These are phyloP conservation scores for Fusarium azukiicola DNA, from an alignment of 2,329 filamentous ascomycete genomes.

Conservation along the genomic window DNA sequence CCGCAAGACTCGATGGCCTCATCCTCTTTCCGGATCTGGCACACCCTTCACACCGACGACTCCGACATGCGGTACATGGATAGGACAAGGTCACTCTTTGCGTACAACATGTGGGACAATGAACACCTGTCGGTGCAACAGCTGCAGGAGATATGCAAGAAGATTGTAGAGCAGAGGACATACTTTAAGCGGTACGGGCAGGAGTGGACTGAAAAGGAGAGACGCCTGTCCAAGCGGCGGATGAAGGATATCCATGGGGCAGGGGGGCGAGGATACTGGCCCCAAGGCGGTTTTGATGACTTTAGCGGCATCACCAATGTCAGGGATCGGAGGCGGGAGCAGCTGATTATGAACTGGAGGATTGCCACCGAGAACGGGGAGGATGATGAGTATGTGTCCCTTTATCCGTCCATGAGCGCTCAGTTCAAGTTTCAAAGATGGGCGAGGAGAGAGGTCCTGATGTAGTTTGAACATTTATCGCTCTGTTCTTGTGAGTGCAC, in stretches of 20 bases:
- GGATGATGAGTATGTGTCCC: background rate
- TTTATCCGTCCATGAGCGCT: background rate
- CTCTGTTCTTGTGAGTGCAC: too few relatives aligned
- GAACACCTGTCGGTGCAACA: background rate
- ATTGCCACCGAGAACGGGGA: background rate
- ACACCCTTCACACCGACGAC: background rate
- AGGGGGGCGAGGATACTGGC: background rate
- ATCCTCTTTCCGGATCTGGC: constrained; percentile 2
- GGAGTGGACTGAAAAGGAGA: background rate
- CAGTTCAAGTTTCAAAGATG: background rate
- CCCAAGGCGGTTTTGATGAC: background rate
- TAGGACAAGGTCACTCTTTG: background rate
- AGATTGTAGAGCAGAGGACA: background rate
- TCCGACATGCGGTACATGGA: background rate
- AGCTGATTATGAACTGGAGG: background rate
- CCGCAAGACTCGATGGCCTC: background rate
- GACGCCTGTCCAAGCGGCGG: background rate
- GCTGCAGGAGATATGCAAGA: background rate
- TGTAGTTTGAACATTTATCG: too few relatives aligned
- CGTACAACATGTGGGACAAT: constrained; percentile 4
- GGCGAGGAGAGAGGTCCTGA: too few relatives aligned
- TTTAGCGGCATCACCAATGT: background rate
- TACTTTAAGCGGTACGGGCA: background rate
- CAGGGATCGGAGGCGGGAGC: background rate
- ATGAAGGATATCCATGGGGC: background rate